Base-by-base conservation (phyloP, 371 early-diverging fungal species). In the Coemansia sp. region DNA sequence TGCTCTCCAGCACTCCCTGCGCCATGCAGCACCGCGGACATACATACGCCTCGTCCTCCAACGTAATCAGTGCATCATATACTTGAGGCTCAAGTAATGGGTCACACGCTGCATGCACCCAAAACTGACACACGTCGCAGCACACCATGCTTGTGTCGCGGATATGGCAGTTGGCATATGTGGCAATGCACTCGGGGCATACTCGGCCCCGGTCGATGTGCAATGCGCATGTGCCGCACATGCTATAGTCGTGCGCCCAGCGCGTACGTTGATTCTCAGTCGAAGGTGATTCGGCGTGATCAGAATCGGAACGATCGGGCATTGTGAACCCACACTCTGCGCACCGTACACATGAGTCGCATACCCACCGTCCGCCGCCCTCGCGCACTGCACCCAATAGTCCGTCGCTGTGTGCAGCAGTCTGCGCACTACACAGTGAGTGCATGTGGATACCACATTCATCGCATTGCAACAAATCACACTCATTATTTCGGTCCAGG, bases 41-140 rank as follows among this genome's bases (percentile, higher is more conserved):
- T 39, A 69, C 77, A n/a, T 77, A 77, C 4, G 77, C 69, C 21
- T 69, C 76, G 37, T 77, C 77, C 45, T 74, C 77, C 5, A 66
- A 61, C 21, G 73, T 54, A 5, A 69, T 62, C 48, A 77, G 58
- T 1, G 75, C 70, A 14, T 74, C 77, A 31, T 76, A 77, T 6
- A 77, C 77, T 2, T 11, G 27, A 5, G 82, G 64, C 3, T 69
- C 71, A 55, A 84, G 64, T 0, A 64, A 57, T 2, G 68, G 67
- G 22, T 85, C 85, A 61, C 85, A 85, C n/a, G 71, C 77, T 3
- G 80, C 63, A 68, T 85, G 85, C 5, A 85, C 75, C 85, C 85
- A 85, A 18, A 71, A 61, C 3, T 72, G 70, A 47, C 85, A 85
- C 5, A 82, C 72, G 48, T 85, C 85, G 61, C 84, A 85, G 68